Conservation (phyloP, 2,329 filamentous ascomycete genomes). For the Colletotrichum cuscutae region DNA sequence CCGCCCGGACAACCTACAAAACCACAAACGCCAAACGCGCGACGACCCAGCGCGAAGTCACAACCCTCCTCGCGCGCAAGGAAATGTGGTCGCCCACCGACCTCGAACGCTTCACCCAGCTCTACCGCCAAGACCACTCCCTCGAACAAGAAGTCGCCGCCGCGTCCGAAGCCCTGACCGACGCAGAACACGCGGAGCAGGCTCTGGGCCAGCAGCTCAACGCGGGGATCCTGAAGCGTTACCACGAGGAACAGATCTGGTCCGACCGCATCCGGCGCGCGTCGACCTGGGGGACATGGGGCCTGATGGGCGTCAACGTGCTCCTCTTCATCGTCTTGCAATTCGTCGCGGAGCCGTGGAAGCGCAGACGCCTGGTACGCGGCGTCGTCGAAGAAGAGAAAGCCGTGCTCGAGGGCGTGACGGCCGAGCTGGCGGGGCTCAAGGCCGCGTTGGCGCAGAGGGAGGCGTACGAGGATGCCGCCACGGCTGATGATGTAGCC, state of each 20-base stretch:
- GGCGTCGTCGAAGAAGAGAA: conserved; percentile 85
- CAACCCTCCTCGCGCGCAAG: conserved; percentile 91
- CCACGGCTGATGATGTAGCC: conserved; percentile 37
- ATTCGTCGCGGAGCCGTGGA: conserved; percentile 93
- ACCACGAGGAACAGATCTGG: conserved; percentile 99
- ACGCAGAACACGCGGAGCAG: conserved; percentile 83
- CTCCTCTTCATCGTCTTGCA: conserved; percentile 87
- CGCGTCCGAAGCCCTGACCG: conserved; percentile 76
- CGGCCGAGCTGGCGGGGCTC: conserved; percentile 52
- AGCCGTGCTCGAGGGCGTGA: conserved; percentile 61
- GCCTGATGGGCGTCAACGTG: conserved; percentile 96
- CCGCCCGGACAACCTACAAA: conserved; percentile 81
- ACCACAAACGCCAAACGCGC: conserved; percentile 85
- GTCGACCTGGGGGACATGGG: conserved; percentile 98
- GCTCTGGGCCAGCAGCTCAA: conserved; percentile 80
- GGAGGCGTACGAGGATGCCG: conserved; percentile 47
- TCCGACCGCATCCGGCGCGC: conserved; percentile 96
- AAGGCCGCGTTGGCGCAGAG: conserved; percentile 40
- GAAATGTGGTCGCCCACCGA: conserved; percentile 89
- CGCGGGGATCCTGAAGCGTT: conserved; percentile 85
- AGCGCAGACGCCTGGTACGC: conserved; percentile 80
- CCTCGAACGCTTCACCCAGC: conserved; percentile 91
- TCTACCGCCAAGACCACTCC: conserved; percentile 92
- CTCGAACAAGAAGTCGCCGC: conserved; percentile 86
- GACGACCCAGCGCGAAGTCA: conserved; percentile 94